These are phyloP conservation scores for Solanum hybrid DNA, from an alignment of 305 asterid genomes.

Conservation along the genomic window DNA sequence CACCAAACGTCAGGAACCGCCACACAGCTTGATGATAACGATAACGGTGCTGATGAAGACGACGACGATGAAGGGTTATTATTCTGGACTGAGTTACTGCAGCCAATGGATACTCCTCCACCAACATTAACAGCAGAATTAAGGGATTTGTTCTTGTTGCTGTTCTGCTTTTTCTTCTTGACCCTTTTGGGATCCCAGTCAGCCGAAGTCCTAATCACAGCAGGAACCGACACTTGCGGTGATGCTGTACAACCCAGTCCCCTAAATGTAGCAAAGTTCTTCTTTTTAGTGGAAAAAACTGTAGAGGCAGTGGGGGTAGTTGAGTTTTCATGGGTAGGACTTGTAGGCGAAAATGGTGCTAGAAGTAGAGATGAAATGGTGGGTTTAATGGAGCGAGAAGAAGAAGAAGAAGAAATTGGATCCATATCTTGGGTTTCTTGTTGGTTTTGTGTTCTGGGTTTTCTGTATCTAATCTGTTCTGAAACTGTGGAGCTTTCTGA, in stretches of 20 bases:
- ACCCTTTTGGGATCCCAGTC: slow-evolving; percentile 47
- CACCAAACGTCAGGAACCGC: slow-evolving; percentile 79
- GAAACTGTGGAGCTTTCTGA: slow-evolving; percentile 20
- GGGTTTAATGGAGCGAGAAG: slow-evolving; percentile 27
- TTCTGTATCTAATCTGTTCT: slow-evolving; percentile 19
- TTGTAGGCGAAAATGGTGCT: slow-evolving; percentile 17
- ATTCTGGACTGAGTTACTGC: neutral
- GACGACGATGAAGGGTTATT: slow-evolving; percentile 29
- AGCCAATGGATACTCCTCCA: neutral
- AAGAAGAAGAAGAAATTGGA: slow-evolving; percentile 20
- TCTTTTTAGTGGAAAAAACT: slow-evolving; percentile 31
- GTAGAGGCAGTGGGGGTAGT: slow-evolving; percentile 14
- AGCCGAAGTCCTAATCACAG: slow-evolving; percentile 48
- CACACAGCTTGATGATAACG: slow-evolving; percentile 41
- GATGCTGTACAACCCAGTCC: slow-evolving; percentile 63
- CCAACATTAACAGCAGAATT: slow-evolving; percentile 7
- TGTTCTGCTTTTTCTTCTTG: slow-evolving; percentile 39
- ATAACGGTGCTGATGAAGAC: neutral
- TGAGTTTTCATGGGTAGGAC: slow-evolving; percentile 6
- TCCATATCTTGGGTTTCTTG: slow-evolving; percentile 15
- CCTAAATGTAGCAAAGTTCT: slow-evolving; percentile 46
- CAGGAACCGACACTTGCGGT: slow-evolving; percentile 57
- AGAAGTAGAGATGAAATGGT: slow-evolving; percentile 30
- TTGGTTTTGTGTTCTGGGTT: slow-evolving; percentile 23
- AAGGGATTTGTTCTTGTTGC: slow-evolving; percentile 22